phyloP scores from a whole-genome alignment of 306 rosid species.

The Corylus americana region DNA sequence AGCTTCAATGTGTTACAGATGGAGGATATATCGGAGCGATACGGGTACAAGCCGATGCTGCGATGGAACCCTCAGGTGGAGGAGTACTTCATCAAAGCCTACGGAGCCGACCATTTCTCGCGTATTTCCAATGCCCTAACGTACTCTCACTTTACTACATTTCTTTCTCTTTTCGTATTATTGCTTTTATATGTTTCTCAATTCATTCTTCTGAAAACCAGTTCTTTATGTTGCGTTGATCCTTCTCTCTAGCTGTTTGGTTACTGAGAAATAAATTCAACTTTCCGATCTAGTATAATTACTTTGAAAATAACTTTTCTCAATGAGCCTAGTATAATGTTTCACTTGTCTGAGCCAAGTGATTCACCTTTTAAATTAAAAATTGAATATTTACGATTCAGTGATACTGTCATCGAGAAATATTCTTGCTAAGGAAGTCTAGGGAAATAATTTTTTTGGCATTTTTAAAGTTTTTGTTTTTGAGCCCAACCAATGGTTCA shows the following conservation, averaged over 20 bases:
- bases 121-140: conserved; percentile 78
- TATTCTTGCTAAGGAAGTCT: too few relatives aligned
- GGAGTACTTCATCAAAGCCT: conserved; percentile 66
- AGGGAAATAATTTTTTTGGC: too few relatives aligned
- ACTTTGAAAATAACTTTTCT: too few relatives aligned
- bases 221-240: background rate
- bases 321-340: too few relatives aligned
- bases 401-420: too few relatives aligned
- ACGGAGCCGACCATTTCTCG: conserved; percentile 68
- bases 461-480: too few relatives aligned
- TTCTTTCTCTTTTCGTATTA: background rate
- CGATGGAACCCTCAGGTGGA: conserved; percentile 68
- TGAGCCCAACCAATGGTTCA: background rate
- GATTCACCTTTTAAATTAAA: too few relatives aligned
- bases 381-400: too few relatives aligned
- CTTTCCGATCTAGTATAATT: background rate
- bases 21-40: conserved; percentile 52
- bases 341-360: too few relatives aligned
- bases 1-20: conserved; percentile 27
- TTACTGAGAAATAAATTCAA: background rate
- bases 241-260: background rate
- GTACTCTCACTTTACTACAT: conserved; percentile 26
- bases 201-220: background rate
- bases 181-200: background rate
- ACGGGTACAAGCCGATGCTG: conserved; percentile 60